Evolutionary conservation across 441 rosid species (phyloP).

Genomic region (Populus trichocarpa): DNA sequence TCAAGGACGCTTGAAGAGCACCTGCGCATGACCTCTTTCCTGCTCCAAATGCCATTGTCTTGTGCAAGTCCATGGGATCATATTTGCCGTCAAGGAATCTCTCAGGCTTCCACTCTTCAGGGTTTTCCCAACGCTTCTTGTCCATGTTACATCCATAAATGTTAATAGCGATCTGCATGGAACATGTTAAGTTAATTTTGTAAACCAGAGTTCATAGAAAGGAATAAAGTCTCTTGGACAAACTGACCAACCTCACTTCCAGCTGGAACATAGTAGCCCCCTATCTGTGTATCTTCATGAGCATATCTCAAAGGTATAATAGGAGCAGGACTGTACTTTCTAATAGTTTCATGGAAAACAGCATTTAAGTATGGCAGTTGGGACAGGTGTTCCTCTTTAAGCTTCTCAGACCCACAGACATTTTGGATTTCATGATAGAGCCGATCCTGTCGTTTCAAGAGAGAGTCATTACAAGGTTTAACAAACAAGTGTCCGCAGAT

Average conservation of each 20-base stretch:
- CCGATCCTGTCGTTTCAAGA: conserved; percentile 35
- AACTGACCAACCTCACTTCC: conserved; percentile 58
- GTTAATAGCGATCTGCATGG: conserved; percentile 70
- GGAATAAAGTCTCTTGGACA: background rate
- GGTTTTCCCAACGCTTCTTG: conserved; percentile 59
- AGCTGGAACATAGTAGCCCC: conserved; percentile 65
- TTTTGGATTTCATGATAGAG: conserved; percentile 42
- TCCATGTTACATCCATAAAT: conserved; percentile 88
- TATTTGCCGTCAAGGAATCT: conserved; percentile 50
- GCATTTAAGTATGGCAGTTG: conserved; percentile 55
- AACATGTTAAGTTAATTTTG: background rate
- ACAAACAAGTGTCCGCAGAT: background rate
- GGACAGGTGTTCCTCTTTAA: conserved; percentile 55
- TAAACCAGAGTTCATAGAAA: background rate
- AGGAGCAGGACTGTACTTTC: conserved; percentile 74
- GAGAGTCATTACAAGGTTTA: background rate
- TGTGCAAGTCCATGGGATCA: conserved; percentile 52
- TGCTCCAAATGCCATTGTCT: conserved; percentile 88
- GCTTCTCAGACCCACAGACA: conserved; percentile 48
- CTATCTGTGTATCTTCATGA: conserved; percentile 72
- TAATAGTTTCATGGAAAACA: conserved; percentile 74
- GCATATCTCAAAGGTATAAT: conserved; percentile 63
- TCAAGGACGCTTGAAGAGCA: conserved; percentile 60
- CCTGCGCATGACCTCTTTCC: conserved; percentile 85
- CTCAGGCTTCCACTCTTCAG: conserved; percentile 72